A percentile compares a stretch with the other conserved stretches of the same genome.
Evolutionary conservation across 441 rosid genomes (phyloP).

Genomic region (Bocquillonia castaneifolia): DNA sequence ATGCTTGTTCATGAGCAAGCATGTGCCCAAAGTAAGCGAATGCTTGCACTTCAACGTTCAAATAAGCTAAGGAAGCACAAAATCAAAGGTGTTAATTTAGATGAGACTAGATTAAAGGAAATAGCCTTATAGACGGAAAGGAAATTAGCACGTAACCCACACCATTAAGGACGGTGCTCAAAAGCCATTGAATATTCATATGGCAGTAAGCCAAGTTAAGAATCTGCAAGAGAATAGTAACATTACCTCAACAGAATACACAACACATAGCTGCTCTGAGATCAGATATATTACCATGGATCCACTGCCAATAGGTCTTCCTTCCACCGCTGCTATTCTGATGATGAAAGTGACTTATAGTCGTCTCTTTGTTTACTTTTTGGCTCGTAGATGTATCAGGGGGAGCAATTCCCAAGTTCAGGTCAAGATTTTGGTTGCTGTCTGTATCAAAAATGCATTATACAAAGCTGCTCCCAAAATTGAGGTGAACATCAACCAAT

Average conservation of each 20-base stretch:
- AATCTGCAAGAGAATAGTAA: conserved; percentile 23
- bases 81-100: neutral
- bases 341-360: conserved; percentile 18
- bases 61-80: neutral
- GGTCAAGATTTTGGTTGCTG: conserved; percentile 38
- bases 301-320: conserved; percentile 21
- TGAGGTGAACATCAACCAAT: neutral
- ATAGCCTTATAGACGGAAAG: conserved; percentile 40
- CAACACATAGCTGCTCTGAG: neutral
- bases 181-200: conserved; percentile 27
- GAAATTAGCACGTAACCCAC: conserved; percentile 27
- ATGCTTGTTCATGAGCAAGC: neutral
- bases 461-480: neutral
- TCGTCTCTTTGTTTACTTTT: conserved; percentile 24
- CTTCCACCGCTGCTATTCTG: conserved; percentile 26
- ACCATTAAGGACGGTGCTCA: conserved; percentile 28
- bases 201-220: conserved; percentile 26
- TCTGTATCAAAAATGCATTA: conserved; percentile 24
- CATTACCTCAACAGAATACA: neutral
- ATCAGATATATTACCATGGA: conserved; percentile 30
- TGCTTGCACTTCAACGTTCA: neutral
- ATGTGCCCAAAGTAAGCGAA: neutral
- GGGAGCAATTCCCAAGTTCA: conserved; percentile 55
- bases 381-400: conserved; percentile 27
- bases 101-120: neutral